These are phyloP conservation scores for Cladobotryum mycophilum DNA, from an alignment of 2,329 filamentous ascomycete species.

Conservation along the genomic window DNA sequence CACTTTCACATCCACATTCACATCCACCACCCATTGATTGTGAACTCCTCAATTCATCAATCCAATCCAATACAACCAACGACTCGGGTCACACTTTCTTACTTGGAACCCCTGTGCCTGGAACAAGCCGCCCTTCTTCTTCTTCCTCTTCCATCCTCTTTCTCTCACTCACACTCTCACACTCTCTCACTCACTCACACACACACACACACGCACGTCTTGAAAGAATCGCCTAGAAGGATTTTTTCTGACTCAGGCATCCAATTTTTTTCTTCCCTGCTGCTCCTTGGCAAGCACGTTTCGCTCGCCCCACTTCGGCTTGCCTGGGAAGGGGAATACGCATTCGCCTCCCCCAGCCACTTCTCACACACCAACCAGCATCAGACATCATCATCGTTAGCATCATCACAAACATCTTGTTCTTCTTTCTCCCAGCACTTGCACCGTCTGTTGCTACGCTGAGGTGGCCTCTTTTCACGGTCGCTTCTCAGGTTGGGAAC, in stretches of 20 bases:
- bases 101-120: background rate
- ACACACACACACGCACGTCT: no score
- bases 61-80: background rate
- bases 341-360: constrained; percentile 7
- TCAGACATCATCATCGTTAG: constrained; percentile 8
- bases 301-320: constrained; percentile 9
- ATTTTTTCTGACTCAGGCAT: constrained; percentile 31
- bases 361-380: constrained; percentile 5
- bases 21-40: background rate
- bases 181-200: background rate
- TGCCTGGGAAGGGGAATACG: background rate
- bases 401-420: background rate
- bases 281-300: background rate
- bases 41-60: background rate
- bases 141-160: constrained; percentile 3
- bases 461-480: no score
- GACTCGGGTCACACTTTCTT: no score
- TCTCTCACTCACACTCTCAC: constrained; percentile 10
- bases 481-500: no score
- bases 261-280: constrained; percentile 4
- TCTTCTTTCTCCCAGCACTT: background rate
- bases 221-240: constrained; percentile 23
- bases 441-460: background rate
- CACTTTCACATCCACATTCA: background rate
- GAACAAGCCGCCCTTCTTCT: background rate